Percentiles rank a stretch among this genome's conserved stretches.
Conservation (phyloP, 2,329 filamentous ascomycete genomes). For the Clonostachys rosea region DNA sequence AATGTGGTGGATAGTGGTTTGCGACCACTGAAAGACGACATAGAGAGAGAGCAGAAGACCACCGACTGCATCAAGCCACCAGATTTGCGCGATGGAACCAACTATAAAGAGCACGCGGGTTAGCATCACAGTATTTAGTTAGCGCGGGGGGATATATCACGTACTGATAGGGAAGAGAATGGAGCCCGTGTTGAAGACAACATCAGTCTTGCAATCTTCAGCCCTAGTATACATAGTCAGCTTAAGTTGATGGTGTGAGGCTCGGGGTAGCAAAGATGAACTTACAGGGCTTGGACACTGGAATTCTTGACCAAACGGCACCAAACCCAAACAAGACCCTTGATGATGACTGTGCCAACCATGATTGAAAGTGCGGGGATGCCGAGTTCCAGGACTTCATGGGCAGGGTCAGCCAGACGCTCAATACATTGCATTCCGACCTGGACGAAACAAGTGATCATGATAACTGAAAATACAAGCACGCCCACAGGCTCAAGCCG, state of each 20-base stretch:
- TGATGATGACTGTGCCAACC: conserved; percentile 75
- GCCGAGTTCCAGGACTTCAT: conserved; percentile 67
- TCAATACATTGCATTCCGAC: conserved; percentile 68
- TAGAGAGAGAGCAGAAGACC: conserved; percentile 73
- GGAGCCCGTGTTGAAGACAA: conserved; percentile 86
- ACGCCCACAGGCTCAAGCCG: conserved; percentile 76
- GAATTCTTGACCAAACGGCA: conserved; percentile 83
- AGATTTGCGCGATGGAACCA: conserved; percentile 70
- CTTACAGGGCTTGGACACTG: conserved; percentile 72
- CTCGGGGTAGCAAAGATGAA: conserved; percentile 5
- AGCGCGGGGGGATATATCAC: conserved; percentile 10
- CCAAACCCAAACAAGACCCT: conserved; percentile 81
- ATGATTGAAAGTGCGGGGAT: conserved; percentile 74
- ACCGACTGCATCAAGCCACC: conserved; percentile 81
- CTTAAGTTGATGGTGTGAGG: not conserved
- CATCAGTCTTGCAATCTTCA: conserved; percentile 60
- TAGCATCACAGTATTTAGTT: not conserved
- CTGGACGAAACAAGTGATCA: conserved; percentile 81
- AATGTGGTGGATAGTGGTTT: conserved; percentile 71
- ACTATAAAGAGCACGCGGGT: conserved; percentile 30
- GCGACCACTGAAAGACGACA: conserved; percentile 76
- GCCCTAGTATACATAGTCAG: conserved; percentile 23
- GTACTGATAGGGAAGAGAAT: conserved; percentile 76
- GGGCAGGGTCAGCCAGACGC: conserved; percentile 56
- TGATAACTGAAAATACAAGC: conserved; percentile 77